Conservation (phyloP, 2,329 filamentous ascomycete genomes). For the Diaporthe citrichinensis region DNA sequence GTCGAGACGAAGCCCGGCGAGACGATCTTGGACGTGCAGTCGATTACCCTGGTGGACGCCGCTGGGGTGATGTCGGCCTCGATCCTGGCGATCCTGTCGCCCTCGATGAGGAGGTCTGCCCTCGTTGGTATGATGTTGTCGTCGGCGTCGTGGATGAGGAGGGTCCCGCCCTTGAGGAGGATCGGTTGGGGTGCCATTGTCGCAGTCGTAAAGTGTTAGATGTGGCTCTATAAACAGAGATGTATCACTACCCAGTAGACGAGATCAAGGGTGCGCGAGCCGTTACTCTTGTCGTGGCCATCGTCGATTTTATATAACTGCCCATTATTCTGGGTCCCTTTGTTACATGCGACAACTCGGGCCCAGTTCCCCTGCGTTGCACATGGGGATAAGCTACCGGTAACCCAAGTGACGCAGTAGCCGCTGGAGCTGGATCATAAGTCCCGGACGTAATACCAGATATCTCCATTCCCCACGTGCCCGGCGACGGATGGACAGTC, state of each 20-base stretch:
- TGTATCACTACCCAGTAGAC: neutral
- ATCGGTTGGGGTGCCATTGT: constrained; percentile 29
- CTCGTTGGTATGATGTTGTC: constrained; percentile 26
- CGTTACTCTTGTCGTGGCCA: neutral
- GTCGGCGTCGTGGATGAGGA: constrained; percentile 36
- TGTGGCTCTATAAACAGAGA: neutral
- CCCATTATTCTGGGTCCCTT: neutral
- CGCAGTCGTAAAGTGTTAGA: neutral
- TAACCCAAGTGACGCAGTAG: neutral
- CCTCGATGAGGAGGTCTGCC: constrained; percentile 38
- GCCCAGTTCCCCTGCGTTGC: neutral
- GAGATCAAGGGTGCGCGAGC: neutral
- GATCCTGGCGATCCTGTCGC: constrained; percentile 32
- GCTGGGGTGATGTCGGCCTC: constrained; percentile 3
- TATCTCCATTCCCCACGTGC: neutral
- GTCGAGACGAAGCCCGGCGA: constrained; percentile 60
- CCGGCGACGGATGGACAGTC: neutral
- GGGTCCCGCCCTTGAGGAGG: constrained; percentile 37
- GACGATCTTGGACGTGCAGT: constrained; percentile 56
- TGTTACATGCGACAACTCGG: neutral
- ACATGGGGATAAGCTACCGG: neutral
- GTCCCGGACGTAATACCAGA: neutral
- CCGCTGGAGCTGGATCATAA: neutral
- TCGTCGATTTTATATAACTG: neutral
- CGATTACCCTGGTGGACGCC: constrained; percentile 49